Base-by-base conservation (phyloP, 805 yeast species). In the Kodamaea leandrae region DNA sequence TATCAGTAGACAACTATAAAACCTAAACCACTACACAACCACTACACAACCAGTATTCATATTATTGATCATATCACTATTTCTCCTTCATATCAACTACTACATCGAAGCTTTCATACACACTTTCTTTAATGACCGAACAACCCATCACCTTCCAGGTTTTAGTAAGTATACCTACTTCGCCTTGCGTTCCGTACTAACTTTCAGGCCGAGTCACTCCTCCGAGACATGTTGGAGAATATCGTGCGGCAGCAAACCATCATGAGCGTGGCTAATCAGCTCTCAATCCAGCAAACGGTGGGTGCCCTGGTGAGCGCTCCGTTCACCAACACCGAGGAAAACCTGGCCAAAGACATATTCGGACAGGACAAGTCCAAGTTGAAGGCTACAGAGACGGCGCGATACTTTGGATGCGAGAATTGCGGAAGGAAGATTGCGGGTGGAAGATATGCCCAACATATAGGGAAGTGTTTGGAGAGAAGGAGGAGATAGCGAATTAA, bases 371-470 rank as follows among this genome's bases (percentile, higher is more conserved):
- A 71, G 47, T 50, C 51, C 12, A 72, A 74, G 35, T 50, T 67
- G 37, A 68, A 68, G 46, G 50, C 58, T 10, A 52, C 62, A 4
- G 87, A 80, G 33, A 57, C 74, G 13, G 64, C 70, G 1, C 60
- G 74, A 39, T 88, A 89, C 60, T 86, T 88, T 52, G 76, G 70
- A 42, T 91, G 99, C 63, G 72, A 74, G 4, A 83, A 85, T 50
- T 91, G 99, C 61, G 81, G 78, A 14, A 71, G 99, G 42, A 87
- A 83, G 53, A 83, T 91, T 6, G 91, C 96, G 0, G 96, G 96
- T 1, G 83, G 86, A 27, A 69, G 99, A 44, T 90, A 87, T 71
- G 97, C 98, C 2, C 89, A 86, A 30, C 99, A 91, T 63, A 73
- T 91, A 21, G 95, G 89, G 57, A 80, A 96, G 52, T 91, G 99